Percentiles rank a stretch among this genome's conserved stretches.
These are phyloP conservation scores for Vigna angularis DNA, from an alignment of 306 rosid genomes.

Conservation along the genomic window DNA sequence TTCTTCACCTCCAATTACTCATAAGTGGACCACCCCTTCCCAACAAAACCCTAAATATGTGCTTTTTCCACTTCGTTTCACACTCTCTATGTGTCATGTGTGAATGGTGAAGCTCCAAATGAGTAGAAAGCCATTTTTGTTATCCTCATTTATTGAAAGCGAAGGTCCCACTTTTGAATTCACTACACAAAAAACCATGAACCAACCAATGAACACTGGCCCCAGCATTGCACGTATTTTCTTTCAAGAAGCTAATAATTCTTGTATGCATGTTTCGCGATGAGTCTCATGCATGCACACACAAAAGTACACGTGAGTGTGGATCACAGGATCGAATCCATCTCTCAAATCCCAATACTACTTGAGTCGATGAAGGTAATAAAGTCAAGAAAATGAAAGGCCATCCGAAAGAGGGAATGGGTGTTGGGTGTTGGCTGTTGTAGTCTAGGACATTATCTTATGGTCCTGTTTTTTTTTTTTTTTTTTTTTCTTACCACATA, in stretches of 20 bases:
- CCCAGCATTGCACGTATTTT: neutral
- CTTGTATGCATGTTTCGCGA: neutral
- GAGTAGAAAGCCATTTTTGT: slow-evolving; percentile 2
- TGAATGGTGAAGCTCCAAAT: slow-evolving; percentile 20
- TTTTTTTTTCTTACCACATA: slow-evolving; percentile 9
- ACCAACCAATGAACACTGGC: neutral
- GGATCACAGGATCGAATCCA: slow-evolving; percentile 42
- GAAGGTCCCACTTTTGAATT: slow-evolving; percentile 43
- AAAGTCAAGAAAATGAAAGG: slow-evolving; percentile 61
- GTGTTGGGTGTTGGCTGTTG: slow-evolving; percentile 28
- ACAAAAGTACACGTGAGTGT: slow-evolving; percentile 44
- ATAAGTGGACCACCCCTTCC: slow-evolving; percentile 7
- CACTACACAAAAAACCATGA: slow-evolving; percentile 19
- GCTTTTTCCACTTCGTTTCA: slow-evolving; percentile 1
- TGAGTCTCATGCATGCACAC: slow-evolving; percentile 5
- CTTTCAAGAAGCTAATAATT: slow-evolving; percentile 19
- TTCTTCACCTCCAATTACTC: neutral
- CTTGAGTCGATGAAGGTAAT: slow-evolving; percentile 43
- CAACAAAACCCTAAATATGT: slow-evolving; percentile 39
- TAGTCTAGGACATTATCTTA: slow-evolving; percentile 38
- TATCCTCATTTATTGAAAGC: slow-evolving; percentile 28
- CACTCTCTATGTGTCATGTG: neutral
- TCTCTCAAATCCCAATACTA: slow-evolving; percentile 32
- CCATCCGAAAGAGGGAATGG: slow-evolving; percentile 47
- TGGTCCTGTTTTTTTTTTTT: slow-evolving; percentile 37